Evolutionary conservation across 1,284 basidiomycete species (phyloP).

Genomic region (Rhizoctonia solani): DNA sequence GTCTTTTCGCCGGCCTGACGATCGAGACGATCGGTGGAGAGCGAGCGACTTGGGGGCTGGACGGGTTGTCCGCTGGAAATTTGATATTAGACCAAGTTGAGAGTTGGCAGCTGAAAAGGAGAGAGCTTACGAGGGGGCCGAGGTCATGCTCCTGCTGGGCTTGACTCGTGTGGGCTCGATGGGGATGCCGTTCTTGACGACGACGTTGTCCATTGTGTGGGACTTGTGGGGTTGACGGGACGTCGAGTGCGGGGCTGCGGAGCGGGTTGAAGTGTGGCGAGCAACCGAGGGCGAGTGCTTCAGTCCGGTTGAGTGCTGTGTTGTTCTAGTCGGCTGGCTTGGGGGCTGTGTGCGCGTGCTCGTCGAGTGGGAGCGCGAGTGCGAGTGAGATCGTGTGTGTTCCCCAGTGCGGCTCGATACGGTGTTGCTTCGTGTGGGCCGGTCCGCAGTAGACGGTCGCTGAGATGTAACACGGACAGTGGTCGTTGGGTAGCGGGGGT

Average conservation of each 20-base stretch:
- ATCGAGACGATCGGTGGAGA: conserved; percentile 16
- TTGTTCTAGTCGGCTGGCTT: no score
- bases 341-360: no score
- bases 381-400: no score
- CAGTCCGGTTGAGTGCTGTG: no score
- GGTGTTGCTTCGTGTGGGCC: no score
- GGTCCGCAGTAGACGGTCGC: no score
- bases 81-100: not conserved
- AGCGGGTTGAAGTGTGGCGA: not conserved
- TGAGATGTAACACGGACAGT: no score
- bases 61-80: not conserved
- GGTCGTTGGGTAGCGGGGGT: no score
- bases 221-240: not conserved
- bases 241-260: not conserved
- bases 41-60: conserved; percentile 14
- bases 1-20: conserved; percentile 46
- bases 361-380: no score
- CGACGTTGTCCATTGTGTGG: not conserved
- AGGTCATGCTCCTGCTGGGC: conserved; percentile 17
- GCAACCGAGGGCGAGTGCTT: no score
- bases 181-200: not conserved
- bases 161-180: conserved; percentile 4
- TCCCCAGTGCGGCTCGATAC: no score
- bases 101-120: no score
- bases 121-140: conserved; percentile 8